Base-by-base conservation (phyloP, 345 rosid genomes). In the Diplotaxis tenuifolia region DNA sequence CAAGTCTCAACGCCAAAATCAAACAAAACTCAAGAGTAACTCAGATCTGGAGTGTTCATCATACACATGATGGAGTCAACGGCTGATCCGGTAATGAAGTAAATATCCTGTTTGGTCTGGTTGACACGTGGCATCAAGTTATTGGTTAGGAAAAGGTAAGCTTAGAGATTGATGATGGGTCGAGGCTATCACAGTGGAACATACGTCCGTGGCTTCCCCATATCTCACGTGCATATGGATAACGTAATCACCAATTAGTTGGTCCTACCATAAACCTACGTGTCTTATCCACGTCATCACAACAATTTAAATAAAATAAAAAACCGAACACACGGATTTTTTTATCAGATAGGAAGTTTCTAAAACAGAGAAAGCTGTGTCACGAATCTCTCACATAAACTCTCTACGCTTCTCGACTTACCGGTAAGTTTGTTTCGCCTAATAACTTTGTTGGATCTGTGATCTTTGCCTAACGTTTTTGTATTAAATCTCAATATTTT, bases 181-280 rank as follows among this genome's bases (percentile, higher is more conserved):
- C 47, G 62, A 61, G 57, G 56, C 78, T 67, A 65, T 75, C 68
- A 55, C 65, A 53, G 63, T 19, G 57, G 55, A 29, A 68, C 65
- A 75, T 36, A 68, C 78, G 65, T 67, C 34, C 80, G 63, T 67
- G 54, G 75, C 60, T 70, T 74, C 68, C 65, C 72, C 61, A 36
- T 53, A 67, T 54, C 62, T 83, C 89, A 86, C 88, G 83, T 79
- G 86, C 82, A 10, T 71, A 14, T 25, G 82, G 87, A 83, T 83
- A 83, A 84, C 85, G 77, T 75, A 50, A 63, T 69, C 79, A 62
- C 65, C 25, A 54, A 20, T 59, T 3, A 9, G 53, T 34, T 82
- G 82, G 85, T 9, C 86, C 85, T 75, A 50, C 36, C 22, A 7
- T 9, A 12, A 25, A 62, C 10, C 70, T 69, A 75, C 60, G 31